These are phyloP conservation scores for Oidium heveae DNA, from an alignment of 2,329 filamentous ascomycete species.

Conservation along the genomic window DNA sequence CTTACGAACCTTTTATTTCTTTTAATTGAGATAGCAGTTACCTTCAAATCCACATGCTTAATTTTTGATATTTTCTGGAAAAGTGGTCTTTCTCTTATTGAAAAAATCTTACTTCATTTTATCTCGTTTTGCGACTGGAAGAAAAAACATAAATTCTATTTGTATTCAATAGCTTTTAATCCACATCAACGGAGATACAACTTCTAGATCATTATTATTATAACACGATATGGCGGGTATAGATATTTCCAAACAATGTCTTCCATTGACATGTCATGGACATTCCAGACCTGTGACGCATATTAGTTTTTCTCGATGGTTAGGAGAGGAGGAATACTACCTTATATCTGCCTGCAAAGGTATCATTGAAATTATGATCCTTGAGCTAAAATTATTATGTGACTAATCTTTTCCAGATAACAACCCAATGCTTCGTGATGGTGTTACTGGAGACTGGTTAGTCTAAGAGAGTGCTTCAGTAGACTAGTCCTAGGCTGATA, in stretches of 20 bases:
- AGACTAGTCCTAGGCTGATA: conserved; percentile 5
- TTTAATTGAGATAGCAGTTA: no score
- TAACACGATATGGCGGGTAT: conserved; percentile 9
- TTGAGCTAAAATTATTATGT: background rate
- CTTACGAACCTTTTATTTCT: no score
- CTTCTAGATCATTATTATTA: background rate
- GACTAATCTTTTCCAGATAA: conserved; percentile 36
- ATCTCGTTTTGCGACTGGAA: no score
- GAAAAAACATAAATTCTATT: no score
- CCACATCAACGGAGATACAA: background rate
- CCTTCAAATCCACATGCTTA: no score
- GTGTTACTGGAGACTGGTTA: conserved; percentile 80
- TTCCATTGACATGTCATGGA: conserved; percentile 51
- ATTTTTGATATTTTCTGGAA: no score
- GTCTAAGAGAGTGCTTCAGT: conserved; percentile 7
- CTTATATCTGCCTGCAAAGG: conserved; percentile 50
- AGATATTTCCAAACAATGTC: conserved; percentile 16
- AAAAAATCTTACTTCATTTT: background rate
- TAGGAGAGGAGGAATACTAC: conserved; percentile 40
- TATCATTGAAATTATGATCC: conserved; percentile 9
- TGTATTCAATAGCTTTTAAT: no score
- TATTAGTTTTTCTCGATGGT: conserved; percentile 42
- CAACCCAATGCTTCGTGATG: conserved; percentile 94
- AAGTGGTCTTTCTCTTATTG: background rate
- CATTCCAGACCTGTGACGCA: conserved; percentile 53